Base-by-base conservation (phyloP, 176 grass and related monocot genomes). In the Lolium perenne region DNA sequence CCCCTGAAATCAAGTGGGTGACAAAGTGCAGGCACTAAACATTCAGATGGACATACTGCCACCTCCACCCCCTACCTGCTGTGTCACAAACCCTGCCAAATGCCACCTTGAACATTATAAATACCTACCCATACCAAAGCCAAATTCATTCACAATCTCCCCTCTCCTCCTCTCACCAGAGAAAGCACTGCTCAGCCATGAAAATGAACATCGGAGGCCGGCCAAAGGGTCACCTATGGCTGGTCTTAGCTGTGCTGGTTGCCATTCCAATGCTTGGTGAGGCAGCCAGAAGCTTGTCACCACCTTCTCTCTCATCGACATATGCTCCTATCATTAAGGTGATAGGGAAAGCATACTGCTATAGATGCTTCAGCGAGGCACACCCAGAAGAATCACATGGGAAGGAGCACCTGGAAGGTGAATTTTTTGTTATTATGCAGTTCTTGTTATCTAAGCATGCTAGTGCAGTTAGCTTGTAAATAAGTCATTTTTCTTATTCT, bases 291-390 rank as follows among this genome's bases (percentile, higher is more conserved):
- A 87, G 80, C 83, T 81, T 81, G 10, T 13, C 73, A 59, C 61
- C 86, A 29, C 71, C 84, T n/a, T 76, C 85, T 88, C 40, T 85
- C 49, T 73, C 57, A n/a, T 21, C 22, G 63, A 65, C 50, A 0
- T 83, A 85, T 21, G 84, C 62, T 71, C 89, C 89, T 29, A 67
- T 85, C 62, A 65, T 95, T 74, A 93, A 93, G 84, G 94, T 91
- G 74, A 61, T 89, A 40, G 94, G 94, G n/a, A 91, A 80, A 75
- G 89, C 89, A 47, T 95, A 95, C 79, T 95, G 94, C 84, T 91
- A 91, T 71, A 91, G 86, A 51, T 95, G 94, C 86, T 93, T 89
- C 73, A 72, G 89, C 20, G 49, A 60, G 38, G 77, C 78, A 43
- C 78, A 95, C 7, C 91, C 88, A 72, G 67, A 82, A 84, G 63